A percentile compares a stretch with the other conserved stretches of the same genome.
Conservation (phyloP, 2,329 filamentous ascomycete genomes). For the Nothophoma quercina region DNA sequence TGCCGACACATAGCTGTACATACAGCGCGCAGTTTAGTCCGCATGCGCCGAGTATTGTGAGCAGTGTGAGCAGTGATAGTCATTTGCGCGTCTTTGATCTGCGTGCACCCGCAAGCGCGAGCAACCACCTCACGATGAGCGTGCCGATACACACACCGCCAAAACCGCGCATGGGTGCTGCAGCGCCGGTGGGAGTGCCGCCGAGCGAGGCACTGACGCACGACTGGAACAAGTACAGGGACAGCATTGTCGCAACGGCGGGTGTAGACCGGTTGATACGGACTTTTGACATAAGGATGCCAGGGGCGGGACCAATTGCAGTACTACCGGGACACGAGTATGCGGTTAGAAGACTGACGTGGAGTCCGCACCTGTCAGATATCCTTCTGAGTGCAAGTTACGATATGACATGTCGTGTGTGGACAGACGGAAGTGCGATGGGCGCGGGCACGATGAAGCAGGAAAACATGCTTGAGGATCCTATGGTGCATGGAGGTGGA, state of each 20-base stretch:
- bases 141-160: conserved; percentile 82
- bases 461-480: conserved; percentile 45
- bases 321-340: conserved; percentile 88
- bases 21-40: conserved; percentile 93
- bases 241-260: conserved; percentile 82
- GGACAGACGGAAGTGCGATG: conserved; percentile 78
- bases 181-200: conserved; percentile 55
- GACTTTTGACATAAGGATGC: conserved; percentile 87
- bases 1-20: conserved; percentile 92
- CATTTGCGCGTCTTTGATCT: conserved; percentile 92
- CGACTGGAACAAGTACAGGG: conserved; percentile 98
- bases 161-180: conserved; percentile 57
- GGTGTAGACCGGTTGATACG: conserved; percentile 88
- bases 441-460: conserved; percentile 48
- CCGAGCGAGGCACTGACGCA: conserved; percentile 89
- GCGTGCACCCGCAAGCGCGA: conserved; percentile 81
- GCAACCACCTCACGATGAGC: conserved; percentile 83
- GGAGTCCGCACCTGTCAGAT: conserved; percentile 93
- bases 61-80: conserved; percentile 87
- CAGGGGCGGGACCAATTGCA: conserved; percentile 73
- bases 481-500: conserved; percentile 61
- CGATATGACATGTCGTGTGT: conserved; percentile 96
- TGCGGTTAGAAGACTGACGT: conserved; percentile 82
- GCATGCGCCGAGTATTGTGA: conserved; percentile 83
- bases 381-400: conserved; percentile 89